A percentile compares a stretch with the other conserved stretches of the same genome.
These are phyloP conservation scores for Neonectria ditissima DNA, from an alignment of 2,329 filamentous ascomycete species.

Conservation along the genomic window DNA sequence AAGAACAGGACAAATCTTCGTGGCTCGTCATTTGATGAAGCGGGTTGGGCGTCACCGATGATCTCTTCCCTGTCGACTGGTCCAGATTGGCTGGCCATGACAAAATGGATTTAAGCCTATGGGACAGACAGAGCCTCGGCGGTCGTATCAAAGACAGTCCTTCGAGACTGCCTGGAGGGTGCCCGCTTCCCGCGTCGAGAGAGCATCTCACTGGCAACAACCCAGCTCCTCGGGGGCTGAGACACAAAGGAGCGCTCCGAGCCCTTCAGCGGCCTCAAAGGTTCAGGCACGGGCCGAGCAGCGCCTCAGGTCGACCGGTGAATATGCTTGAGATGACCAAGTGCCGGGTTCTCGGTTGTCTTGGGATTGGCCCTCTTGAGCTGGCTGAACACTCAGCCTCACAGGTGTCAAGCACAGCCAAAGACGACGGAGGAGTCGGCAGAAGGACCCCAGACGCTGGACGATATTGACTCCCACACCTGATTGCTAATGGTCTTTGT, in stretches of 20 bases:
- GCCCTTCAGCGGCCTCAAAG: not conserved
- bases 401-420: too few species aligned
- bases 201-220: not conserved
- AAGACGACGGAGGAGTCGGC: not conserved
- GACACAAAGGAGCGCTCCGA: not conserved
- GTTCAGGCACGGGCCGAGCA: not conserved
- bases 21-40: not conserved
- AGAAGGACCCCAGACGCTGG: not conserved
- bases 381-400: not conserved
- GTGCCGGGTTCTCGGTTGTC: not conserved
- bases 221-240: not conserved
- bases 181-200: not conserved
- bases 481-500: not conserved
- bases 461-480: conserved; percentile 1
- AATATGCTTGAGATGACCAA: not conserved
- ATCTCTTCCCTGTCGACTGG: not conserved
- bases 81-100: not conserved
- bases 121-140: not conserved
- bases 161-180: not conserved
- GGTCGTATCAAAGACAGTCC: not conserved
- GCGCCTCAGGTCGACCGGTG: not conserved
- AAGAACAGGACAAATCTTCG: not conserved
- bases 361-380: not conserved
- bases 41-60: conserved; percentile 3
- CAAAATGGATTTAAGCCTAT: not conserved